phyloP scores from a whole-genome alignment of 352 stramenopile genomes.

The Pythium folliculosum region DNA sequence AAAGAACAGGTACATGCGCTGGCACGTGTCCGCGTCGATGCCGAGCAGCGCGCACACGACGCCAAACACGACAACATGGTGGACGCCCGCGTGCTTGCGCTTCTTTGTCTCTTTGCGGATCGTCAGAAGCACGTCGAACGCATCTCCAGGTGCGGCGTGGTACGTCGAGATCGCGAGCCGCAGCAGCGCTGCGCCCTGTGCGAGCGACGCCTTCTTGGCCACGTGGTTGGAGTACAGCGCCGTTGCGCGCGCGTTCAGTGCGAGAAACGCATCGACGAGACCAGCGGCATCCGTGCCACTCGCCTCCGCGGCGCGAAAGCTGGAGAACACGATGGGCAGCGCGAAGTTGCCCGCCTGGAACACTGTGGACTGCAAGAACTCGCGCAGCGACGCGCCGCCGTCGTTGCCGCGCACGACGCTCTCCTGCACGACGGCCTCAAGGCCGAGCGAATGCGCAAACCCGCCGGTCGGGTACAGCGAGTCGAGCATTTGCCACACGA shows the following conservation, averaged over 20 bases:
- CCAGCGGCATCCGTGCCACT: neutral
- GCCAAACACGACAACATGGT: conserved; percentile 74
- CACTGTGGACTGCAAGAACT: conserved; percentile 63
- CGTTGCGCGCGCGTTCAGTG: conserved; percentile 49
- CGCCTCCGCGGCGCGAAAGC: conserved; percentile 25
- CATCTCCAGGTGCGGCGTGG: conserved; percentile 24
- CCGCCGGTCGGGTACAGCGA: conserved; percentile 82
- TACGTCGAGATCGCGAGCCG: conserved; percentile 69
- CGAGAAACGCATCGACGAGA: conserved; percentile 48
- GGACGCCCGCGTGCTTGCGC: conserved; percentile 49
- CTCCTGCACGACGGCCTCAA: conserved; percentile 79
- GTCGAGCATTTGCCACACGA: conserved; percentile 81
- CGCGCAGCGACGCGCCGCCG: conserved; percentile 38
- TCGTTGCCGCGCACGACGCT: conserved; percentile 42
- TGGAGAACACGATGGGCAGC: conserved; percentile 68
- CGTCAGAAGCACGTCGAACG: conserved; percentile 41
- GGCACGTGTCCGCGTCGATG: conserved; percentile 43
- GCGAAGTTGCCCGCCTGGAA: conserved; percentile 77
- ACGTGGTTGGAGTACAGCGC: conserved; percentile 83
- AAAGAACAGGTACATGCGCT: conserved; percentile 84
- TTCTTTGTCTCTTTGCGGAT: conserved; percentile 57
- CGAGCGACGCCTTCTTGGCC: conserved; percentile 71
- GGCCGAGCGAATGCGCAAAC: conserved; percentile 80
- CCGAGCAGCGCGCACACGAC: conserved; percentile 58
- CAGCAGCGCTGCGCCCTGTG: conserved; percentile 68